Evolutionary conservation across 306 rosid species (phyloP), one percentile per base, ranked within the genome.

Genomic region (Malus orientalis): DNA sequence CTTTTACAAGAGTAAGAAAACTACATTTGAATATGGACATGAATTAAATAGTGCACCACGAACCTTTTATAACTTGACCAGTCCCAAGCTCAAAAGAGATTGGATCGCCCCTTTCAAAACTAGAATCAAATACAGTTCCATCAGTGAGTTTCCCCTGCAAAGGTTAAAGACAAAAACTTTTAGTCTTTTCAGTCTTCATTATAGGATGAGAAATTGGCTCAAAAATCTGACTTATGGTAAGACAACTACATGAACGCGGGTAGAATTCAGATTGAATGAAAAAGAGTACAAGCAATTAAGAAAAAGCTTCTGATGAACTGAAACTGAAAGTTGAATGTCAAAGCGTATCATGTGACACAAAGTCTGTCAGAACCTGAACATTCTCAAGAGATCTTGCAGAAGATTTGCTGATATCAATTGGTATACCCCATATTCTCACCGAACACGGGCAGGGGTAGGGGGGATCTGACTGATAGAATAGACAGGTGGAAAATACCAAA

Each of bases 31-130:
- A 73, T 18, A 67, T 14, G 36, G 6, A 16, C 57, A 62, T 12
- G n/a, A 42, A 32, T 18, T 9, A 11, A 11, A 9, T 68, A 44
- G 44, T 59, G 49, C 45, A 69, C 45, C 72, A 68, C 86, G 53
- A 44, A 96, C 99, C 99, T 89, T 92, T 92, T 84, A 96, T 96
- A 70, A 96, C 99, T 84, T 96, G 98, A 79, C 99, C 99, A 61
- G 70, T 40, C 53, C 99, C 99, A 75, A 96, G 98, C 88, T 89
- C 92, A 86, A 96, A 96, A 59, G 84, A 87, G 82, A 96, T 91
- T 73, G 99, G 99, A 73, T 76, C 91, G 69, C 89, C 85, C 76
- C 99, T 86, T 75, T 96, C 97, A 71, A 85, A 92, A 82, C 99
- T 96, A 45, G 99, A 96, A 81, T 96, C 98, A 42, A 96, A 96